Percentiles rank a stretch among this genome's conserved stretches.
phyloP scores from a whole-genome alignment of 441 rosid species.

The Kokia cookei region DNA sequence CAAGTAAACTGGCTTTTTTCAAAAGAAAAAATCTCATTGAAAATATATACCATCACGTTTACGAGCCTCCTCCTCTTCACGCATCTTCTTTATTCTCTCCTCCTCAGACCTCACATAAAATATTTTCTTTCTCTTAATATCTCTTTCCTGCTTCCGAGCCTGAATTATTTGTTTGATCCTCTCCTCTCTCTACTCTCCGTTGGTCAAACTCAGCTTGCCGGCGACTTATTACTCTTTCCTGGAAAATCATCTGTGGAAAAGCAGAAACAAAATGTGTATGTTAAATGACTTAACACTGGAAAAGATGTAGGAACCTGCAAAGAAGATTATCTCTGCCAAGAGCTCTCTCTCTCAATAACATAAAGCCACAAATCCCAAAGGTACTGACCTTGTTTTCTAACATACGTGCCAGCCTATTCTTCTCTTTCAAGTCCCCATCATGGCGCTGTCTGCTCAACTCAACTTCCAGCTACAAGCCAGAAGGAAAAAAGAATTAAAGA shows the following conservation, averaged over 20 bases:
- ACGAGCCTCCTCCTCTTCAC: slow-evolving; percentile 88
- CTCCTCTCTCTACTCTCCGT: slow-evolving; percentile 61
- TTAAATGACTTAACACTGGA: not conserved
- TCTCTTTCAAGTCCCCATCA: slow-evolving; percentile 94
- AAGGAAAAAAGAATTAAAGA: not conserved
- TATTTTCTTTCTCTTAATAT: slow-evolving; percentile 61
- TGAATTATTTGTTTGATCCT: slow-evolving; percentile 60
- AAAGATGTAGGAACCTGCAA: not conserved
- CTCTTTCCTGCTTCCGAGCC: slow-evolving; percentile 74
- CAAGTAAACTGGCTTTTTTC: not conserved
- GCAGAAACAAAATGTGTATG: not conserved
- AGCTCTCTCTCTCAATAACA: not conserved
- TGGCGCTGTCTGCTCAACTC: slow-evolving; percentile 91
- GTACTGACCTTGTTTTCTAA: slow-evolving; percentile 64
- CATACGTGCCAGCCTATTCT: slow-evolving; percentile 76
- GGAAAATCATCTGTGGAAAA: slow-evolving; percentile 51
- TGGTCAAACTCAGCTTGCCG: slow-evolving; percentile 71
- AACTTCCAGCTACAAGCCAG: slow-evolving; percentile 59
- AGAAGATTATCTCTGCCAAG: not conserved
- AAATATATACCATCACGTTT: slow-evolving; percentile 61
- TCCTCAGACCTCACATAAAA: slow-evolving; percentile 66
- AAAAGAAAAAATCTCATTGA: not conserved
- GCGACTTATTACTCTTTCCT: slow-evolving; percentile 59
- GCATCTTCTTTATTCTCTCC: slow-evolving; percentile 57
- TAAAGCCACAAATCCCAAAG: not conserved